Evolutionary conservation across 208 protist species (phyloP).

Genomic region (Trypanosoma grayi): DNA sequence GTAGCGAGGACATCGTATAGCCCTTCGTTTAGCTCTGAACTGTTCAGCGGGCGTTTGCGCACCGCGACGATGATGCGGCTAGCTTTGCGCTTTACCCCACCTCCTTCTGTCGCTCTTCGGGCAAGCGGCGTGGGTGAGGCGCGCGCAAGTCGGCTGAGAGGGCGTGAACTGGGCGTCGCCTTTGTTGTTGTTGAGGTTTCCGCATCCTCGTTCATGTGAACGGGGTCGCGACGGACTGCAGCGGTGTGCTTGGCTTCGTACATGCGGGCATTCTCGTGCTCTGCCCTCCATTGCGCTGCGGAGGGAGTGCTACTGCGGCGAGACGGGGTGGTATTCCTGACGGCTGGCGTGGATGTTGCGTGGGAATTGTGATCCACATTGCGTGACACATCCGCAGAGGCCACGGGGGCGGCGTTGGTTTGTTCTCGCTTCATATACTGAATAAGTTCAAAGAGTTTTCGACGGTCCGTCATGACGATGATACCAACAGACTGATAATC

Average conservation of each 20-base stretch:
- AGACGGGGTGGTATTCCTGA: conserved; percentile 34
- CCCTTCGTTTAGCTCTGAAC: conserved; percentile 66
- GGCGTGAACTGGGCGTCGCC: conserved; percentile 48
- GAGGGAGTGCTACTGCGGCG: conserved; percentile 24
- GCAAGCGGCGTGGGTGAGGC: conserved; percentile 51
- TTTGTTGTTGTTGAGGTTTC: conserved; percentile 23
- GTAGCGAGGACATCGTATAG: conserved; percentile 90
- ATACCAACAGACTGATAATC: conserved; percentile 90
- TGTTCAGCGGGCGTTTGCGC: conserved; percentile 88
- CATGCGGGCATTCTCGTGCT: conserved; percentile 26
- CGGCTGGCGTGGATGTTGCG: conserved; percentile 5
- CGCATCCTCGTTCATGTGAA: conserved; percentile 27
- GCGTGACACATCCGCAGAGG: conserved; percentile 6
- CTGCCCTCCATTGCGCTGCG: conserved; percentile 11
- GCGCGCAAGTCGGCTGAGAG: conserved; percentile 55
- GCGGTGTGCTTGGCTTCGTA: conserved; percentile 29
- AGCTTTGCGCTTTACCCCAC: conserved; percentile 32
- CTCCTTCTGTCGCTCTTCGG: conserved; percentile 40
- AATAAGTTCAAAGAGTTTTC: conserved; percentile 93
- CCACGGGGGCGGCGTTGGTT: conserved; percentile 15
- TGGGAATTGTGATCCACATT: conserved; percentile 17
- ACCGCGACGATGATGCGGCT: conserved; percentile 90
- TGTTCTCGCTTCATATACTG: conserved; percentile 86
- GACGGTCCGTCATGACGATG: conserved; percentile 87
- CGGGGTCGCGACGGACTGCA: conserved; percentile 48